Percentiles rank a stretch among this genome's conserved stretches.
Conservation (phyloP, 2,329 filamentous ascomycete species). For the Trichoderma sp. region DNA sequence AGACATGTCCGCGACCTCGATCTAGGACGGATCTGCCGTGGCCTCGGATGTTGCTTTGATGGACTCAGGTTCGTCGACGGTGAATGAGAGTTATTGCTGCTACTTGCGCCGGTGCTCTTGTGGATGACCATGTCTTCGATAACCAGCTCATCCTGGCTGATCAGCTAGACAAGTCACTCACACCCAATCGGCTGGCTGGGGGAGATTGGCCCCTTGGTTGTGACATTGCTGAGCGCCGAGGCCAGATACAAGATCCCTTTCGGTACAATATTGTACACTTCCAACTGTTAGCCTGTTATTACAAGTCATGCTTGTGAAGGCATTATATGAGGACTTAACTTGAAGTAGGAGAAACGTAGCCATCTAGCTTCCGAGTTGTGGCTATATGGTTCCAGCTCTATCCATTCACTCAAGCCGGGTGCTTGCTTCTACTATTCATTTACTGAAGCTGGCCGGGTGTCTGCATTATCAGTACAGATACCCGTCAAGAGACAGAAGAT, state of each 20-base stretch:
- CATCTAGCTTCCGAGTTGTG: too few species aligned
- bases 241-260: background rate
- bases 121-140: background rate
- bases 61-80: background rate
- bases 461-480: background rate
- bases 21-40: background rate
- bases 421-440: too few species aligned
- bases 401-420: background rate
- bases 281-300: background rate
- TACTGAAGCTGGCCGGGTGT: background rate
- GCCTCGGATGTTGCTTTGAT: background rate
- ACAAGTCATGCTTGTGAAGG: background rate
- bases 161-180: background rate
- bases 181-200: background rate
- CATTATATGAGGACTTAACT: background rate
- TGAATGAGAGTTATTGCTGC: background rate
- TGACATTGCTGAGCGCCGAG: background rate
- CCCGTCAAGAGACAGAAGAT: background rate
- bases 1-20: background rate
- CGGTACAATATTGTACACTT: background rate
- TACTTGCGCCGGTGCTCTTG: background rate
- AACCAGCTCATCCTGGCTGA: background rate
- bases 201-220: background rate
- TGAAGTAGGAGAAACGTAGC: too few species aligned
- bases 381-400: background rate